Conservation (phyloP, 2,329 filamentous ascomycete species). For the Trichothecium roseum region DNA sequence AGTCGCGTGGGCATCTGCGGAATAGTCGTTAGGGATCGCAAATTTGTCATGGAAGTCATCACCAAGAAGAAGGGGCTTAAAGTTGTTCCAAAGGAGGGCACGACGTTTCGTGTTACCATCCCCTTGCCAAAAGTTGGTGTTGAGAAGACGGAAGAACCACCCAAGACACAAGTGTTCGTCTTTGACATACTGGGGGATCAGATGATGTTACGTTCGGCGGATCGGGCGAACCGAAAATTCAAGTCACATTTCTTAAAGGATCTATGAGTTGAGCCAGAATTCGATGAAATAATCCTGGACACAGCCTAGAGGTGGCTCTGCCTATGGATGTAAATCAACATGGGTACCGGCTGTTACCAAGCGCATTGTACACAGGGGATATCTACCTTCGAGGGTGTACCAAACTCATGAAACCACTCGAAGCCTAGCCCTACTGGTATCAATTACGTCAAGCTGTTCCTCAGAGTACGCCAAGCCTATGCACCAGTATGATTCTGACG, state of each 20-base stretch:
- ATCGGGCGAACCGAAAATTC: constrained; percentile 85
- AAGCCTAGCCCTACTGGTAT: too few species aligned
- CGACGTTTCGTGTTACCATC: constrained; percentile 70
- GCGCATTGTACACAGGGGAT: too few species aligned
- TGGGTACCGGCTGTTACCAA: too few species aligned
- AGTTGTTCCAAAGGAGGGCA: constrained; percentile 80
- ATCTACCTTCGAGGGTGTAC: too few species aligned
- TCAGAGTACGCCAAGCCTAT: too few species aligned
- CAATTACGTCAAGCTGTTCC: too few species aligned
- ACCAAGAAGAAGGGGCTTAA: constrained; percentile 63
- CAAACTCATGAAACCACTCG: too few species aligned
- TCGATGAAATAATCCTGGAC: too few species aligned
- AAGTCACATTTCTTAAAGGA: constrained; percentile 72
- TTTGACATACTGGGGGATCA: constrained; percentile 84
- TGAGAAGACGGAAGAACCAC: constrained; percentile 11
- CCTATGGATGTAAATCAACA: too few species aligned
- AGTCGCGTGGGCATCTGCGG: constrained; percentile 75
- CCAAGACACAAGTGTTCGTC: constrained; percentile 34
- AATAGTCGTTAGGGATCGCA: constrained; percentile 82
- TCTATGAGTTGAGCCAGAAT: constrained; percentile 38
- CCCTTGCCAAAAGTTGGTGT: constrained; percentile 7
- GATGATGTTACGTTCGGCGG: constrained; percentile 71
- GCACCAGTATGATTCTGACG: too few species aligned
- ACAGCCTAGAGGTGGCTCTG: too few species aligned
- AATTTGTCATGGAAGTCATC: constrained; percentile 76